These are phyloP conservation scores for Colletotrichum nymphaeae DNA, from an alignment of 2,329 filamentous ascomycete genomes.

Conservation along the genomic window DNA sequence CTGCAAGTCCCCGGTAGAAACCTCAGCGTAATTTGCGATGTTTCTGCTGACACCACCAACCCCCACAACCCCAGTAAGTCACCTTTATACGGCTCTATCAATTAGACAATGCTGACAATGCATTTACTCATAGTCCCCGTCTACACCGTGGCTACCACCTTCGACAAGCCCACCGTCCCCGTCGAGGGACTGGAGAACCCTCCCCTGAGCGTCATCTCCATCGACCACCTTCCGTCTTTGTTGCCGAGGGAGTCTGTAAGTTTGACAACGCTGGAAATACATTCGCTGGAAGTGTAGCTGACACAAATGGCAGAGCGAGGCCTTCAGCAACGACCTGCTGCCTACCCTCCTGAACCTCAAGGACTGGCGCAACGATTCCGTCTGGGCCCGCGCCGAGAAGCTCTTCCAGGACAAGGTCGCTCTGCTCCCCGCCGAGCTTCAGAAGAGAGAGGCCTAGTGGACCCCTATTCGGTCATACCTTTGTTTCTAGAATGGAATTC, in stretches of 20 bases:
- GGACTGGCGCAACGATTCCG: slow-evolving; percentile 75
- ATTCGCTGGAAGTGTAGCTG: not conserved
- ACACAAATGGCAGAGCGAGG: slow-evolving; percentile 67
- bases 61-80: slow-evolving; percentile 64
- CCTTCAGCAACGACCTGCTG: slow-evolving; percentile 82
- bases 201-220: slow-evolving; percentile 83
- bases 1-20: slow-evolving; percentile 76
- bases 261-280: not conserved
- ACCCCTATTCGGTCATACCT: slow-evolving; percentile 24
- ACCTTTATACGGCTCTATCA: not conserved
- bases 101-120: slow-evolving; percentile 35
- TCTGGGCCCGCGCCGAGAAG: slow-evolving; percentile 89
- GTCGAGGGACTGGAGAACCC: slow-evolving; percentile 70
- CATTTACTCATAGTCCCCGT: slow-evolving; percentile 70
- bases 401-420: slow-evolving; percentile 86
- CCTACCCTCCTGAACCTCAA: slow-evolving; percentile 83
- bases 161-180: slow-evolving; percentile 86
- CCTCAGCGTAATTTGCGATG: slow-evolving; percentile 84
- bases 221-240: slow-evolving; percentile 86
- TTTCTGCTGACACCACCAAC: slow-evolving; percentile 80
- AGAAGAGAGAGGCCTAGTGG: slow-evolving; percentile 33
- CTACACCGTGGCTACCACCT: slow-evolving; percentile 87
- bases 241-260: slow-evolving; percentile 79
- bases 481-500: slow-evolving; percentile 23
- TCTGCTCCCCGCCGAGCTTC: slow-evolving; percentile 61